Evolutionary conservation across 108 stramenopile genomes (phyloP), one percentile per base, ranked within the genome.

Genomic region (Discostella pseudostelligera): DNA sequence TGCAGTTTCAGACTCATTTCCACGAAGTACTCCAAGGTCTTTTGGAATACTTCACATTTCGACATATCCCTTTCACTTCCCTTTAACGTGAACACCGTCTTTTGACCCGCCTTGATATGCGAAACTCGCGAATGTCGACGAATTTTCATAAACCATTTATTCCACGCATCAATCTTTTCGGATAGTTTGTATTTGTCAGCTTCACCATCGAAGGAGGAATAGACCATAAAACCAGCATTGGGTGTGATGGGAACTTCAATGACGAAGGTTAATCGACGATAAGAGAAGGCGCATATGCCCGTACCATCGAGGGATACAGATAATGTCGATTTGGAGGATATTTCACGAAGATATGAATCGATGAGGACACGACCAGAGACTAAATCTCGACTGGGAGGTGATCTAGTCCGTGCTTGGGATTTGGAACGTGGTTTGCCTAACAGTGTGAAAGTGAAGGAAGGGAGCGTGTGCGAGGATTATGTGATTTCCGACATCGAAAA

Each of bases 271-370:
- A 59, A 66, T 12, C 59, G 58, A 1, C 73, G 51, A 36, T 74
- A 74, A 13, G 65, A 67, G 59, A 74, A 74, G 53, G 73, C 73
- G 24, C 73, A 74, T 40, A 74, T 66, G 9, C 73, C 73, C 65
- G 66, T 66, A 12, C 65, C 65, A 42, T 74, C 73, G 8, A 74
- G 54, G 35, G 73, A 60, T 13, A 74, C 59, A 22, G 65, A 66
- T 49, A 74, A 50, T 61, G 54, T 74, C 8, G 65, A 66, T 44
- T 74, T 66, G 12, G 57, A 65, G 20, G 57, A 59, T 8, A 74
- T 74, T 56, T 74, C 73, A 24, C 54, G 59, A 11, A 74, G 59
- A 16, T 74, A 74, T 8, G 73, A 74, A 37, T 74, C 73, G 6
- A 74, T 39, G 10, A 74, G 59, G 35, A 66, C 53, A n/a, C 73